Evolutionary conservation across 1,284 basidiomycete species (phyloP).

Genomic region (Cutaneotrichosporon dermatis): DNA sequence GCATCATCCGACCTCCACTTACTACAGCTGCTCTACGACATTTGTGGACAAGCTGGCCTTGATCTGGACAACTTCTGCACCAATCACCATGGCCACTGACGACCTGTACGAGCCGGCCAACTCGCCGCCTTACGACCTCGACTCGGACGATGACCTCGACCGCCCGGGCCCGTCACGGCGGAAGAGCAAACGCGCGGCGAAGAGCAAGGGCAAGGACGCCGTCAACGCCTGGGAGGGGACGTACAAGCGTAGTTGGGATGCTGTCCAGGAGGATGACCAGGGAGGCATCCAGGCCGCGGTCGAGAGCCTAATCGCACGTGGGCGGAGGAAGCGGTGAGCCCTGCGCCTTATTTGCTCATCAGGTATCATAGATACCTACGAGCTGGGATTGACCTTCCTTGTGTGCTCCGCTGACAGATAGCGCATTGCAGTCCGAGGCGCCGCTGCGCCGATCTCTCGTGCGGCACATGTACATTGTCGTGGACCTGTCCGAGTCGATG

Average conservation of each 20-base stretch:
- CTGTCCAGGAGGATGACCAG: conserved; percentile 89
- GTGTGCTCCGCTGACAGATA: conserved; percentile 16
- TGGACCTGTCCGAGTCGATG: conserved; percentile 91
- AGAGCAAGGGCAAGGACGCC: conserved; percentile 25
- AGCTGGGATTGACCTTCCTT: background rate
- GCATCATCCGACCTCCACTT: too few species aligned
- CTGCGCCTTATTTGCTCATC: too few species aligned
- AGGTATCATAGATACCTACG: too few species aligned
- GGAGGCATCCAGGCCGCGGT: conserved; percentile 88
- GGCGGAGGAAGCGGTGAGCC: conserved; percentile 70
- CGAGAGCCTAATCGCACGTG: conserved; percentile 77
- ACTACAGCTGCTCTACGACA: too few species aligned
- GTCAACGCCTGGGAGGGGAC: conserved; percentile 91
- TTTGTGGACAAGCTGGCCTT: too few species aligned
- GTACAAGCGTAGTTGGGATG: conserved; percentile 93
- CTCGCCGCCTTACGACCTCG: conserved; percentile 13
- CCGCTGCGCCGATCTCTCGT: conserved; percentile 94
- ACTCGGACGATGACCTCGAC: conserved; percentile 24
- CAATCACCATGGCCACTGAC: conserved; percentile 14
- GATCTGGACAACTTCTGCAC: too few species aligned
- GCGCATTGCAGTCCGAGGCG: conserved; percentile 62
- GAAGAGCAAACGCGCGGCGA: conserved; percentile 8
- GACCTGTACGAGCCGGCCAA: conserved; percentile 17
- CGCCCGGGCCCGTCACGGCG: conserved; percentile 21
- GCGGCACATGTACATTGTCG: conserved; percentile 81